Evolutionary conservation across 148 eudicot genomes (phyloP), one percentile per base, ranked within the genome.

Genomic region (Limonium bicolor): DNA sequence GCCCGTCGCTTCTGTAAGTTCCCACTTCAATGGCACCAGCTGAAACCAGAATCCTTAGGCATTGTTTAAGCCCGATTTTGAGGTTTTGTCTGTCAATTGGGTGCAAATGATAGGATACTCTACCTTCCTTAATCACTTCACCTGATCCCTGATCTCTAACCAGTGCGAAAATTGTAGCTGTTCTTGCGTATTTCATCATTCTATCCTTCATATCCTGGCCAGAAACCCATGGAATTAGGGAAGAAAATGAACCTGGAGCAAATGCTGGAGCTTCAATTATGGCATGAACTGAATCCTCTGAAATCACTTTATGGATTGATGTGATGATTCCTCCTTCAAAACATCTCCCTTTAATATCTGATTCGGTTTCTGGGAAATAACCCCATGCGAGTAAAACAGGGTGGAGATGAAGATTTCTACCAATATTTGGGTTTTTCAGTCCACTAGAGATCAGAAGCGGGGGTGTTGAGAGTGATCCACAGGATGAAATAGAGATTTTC

Each of bases 11-110:
- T 47, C 96, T 63, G 15, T 64, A 81, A 0, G 96, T 79, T 0
- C 96, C 97, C n/a, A 83, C 83, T 52, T 88, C 94, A 38, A 28
- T 62, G 13, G 94, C 97, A 51, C 97, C 94, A 0, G 97, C 94
- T 21, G 70, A 72, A 13, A 72, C 48, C 28, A 83, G 57, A 30
- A 80, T 87, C 54, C 94, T 71, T 41, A 87, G 37, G 16, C 74
- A 71, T 18, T 60, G 69, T 43, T 74, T 60, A 54, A 87, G n/a
- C 5, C 96, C 94, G 0, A 26, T 26, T 33, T 56, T 82, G 2
- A 82, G 59, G 40, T 78, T 87, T 30, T 73, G 80, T 36, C 43
- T 76, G 61, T 87, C 96, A 13, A 29, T 3, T 2, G 45, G 56
- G 7, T 58, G 42, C 5, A 82, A 48, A 2, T 43, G 48, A 31